A percentile compares a stretch with the other conserved stretches of the same genome.
These are phyloP conservation scores for Trichomonas vaginalis DNA, from an alignment of 208 protist genomes.

Conservation along the genomic window DNA sequence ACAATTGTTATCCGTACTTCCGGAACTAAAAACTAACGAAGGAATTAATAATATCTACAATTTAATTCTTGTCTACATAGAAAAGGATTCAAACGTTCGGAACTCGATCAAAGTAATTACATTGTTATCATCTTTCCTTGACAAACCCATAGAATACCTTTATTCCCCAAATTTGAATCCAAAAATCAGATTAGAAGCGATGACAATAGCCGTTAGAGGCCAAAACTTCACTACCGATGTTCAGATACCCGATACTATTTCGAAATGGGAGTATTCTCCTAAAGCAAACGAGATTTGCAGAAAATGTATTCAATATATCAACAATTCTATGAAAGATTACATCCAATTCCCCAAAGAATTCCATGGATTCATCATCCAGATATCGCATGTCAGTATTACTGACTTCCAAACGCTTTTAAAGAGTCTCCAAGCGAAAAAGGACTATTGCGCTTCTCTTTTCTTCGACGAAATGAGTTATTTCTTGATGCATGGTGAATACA, in stretches of 20 bases:
- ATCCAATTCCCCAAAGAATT: not conserved
- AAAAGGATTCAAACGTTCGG: not conserved
- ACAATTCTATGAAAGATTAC: not conserved
- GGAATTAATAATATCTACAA: not conserved
- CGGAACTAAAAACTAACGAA: not conserved
- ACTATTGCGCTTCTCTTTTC: not conserved
- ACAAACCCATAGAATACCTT: not conserved
- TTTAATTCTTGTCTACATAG: not conserved
- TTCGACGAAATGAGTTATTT: not conserved
- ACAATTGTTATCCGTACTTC: not conserved
- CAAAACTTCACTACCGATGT: not conserved
- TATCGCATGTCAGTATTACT: not conserved
- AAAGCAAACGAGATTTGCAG: not conserved
- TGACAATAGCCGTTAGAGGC: not conserved
- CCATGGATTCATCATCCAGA: not conserved
- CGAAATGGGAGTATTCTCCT: not conserved
- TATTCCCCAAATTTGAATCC: not conserved
- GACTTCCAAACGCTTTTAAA: not conserved
- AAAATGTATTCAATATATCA: not conserved
- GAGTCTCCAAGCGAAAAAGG: not conserved
- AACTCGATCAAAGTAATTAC: not conserved
- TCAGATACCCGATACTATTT: not conserved
- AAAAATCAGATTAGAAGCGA: not conserved
- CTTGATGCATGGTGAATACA: not conserved
- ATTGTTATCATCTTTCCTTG: not conserved